Base-by-base conservation (phyloP, 2,329 filamentous ascomycete species). In the Penicillium hordei region DNA sequence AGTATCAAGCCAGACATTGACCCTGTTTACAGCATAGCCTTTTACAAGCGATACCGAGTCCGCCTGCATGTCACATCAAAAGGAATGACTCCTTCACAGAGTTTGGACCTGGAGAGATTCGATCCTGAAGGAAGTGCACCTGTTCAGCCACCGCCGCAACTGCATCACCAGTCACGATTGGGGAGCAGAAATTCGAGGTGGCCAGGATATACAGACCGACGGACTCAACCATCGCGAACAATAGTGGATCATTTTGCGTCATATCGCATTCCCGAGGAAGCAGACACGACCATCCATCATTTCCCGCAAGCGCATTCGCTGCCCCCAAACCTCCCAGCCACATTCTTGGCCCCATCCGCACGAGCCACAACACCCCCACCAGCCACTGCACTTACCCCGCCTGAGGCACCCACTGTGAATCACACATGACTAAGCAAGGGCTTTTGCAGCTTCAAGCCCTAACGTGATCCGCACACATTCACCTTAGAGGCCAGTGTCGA, bases 401-500 rank as follows among this genome's bases (percentile, higher is more conserved):
- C 46, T 58, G 40, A 62, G 46, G 55, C 55, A 34, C 17, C 55
- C 27, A 15, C 42, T 5, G 17, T 7, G 15, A 15, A 33, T 10
- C 31, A 19, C 55, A 59, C 44, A 55, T 67, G 65, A 67, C 53
- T 40, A 29, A 55, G 38, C 19, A 53, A 66, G 63, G 64, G 63
- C 59, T 66, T 60, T 36, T 27, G 21, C 19, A 46, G 51, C 57
- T 52, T 40, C 17, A 64, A 67, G 62, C 65, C 65, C 65, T 67
- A 67, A 65, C 57, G 59, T 59, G 62, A 65, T 67, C 65, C 65
- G 65, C 65, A 67, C 65, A 67, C 42, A 58, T 60, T 58, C 49
- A 53, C 43, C 58, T 50, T 59, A 46, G 54, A 51, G 54, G 50
- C 54, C 42, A 58, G 56, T 52, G 52, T 59, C 56, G 59, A 60